Percentiles rank a stretch among this genome's conserved stretches.
phyloP scores from a whole-genome alignment of 768 basidiomycete genomes.

The Clitopilus hobsonii region DNA sequence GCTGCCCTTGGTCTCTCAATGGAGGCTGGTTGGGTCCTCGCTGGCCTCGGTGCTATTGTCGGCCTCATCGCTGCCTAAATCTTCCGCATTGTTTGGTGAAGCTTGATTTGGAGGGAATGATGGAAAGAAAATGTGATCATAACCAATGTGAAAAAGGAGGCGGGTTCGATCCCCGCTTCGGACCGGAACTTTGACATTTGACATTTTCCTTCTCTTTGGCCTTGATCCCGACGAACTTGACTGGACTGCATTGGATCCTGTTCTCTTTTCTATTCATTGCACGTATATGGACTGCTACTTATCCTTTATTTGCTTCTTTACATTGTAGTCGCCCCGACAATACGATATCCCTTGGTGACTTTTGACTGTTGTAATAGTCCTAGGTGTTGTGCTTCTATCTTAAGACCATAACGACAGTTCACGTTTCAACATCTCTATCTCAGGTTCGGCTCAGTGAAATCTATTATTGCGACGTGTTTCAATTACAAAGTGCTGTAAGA shows the following conservation, averaged over 20 bases:
- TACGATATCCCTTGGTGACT: slow-evolving; percentile 1
- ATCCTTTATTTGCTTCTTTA: not conserved
- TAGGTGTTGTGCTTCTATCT: not conserved
- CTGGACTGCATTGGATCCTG: not conserved
- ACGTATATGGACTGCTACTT: not conserved
- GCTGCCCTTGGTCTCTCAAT: not conserved
- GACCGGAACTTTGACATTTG: not conserved
- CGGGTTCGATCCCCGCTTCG: not conserved
- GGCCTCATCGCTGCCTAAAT: slow-evolving; percentile 8
- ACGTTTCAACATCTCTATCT: not conserved
- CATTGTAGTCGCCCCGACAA: not conserved
- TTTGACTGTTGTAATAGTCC: not conserved
- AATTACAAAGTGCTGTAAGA: too few species aligned
- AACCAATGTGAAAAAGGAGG: too few species aligned
- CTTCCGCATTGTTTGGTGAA: not conserved
- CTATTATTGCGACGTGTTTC: too few species aligned
- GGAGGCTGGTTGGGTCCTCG: slow-evolving; percentile 4
- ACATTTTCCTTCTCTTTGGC: not conserved
- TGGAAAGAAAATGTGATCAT: not conserved
- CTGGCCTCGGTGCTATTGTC: slow-evolving; percentile 8
- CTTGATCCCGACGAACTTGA: not conserved
- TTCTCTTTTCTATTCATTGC: not conserved
- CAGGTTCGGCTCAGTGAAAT: not conserved
- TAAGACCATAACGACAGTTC: not conserved
- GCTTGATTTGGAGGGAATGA: not conserved